Conservation (phyloP, 1,284 basidiomycete species). For the Cutaneotrichosporon curvatum region DNA sequence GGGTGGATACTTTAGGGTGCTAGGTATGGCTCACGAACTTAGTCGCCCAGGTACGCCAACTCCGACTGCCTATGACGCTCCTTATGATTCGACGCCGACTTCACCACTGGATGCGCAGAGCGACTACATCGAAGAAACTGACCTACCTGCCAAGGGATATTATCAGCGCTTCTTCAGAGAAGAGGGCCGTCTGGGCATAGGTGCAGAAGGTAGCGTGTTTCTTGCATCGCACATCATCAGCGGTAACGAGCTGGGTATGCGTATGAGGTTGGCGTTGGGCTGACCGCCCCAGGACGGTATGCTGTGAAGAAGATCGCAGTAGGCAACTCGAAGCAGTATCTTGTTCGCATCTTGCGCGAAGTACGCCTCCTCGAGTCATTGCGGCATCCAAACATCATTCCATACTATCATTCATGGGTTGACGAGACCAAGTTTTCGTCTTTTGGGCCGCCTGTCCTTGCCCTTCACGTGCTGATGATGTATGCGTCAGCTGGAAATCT, state of each 20-base stretch:
- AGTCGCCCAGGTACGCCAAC: conserved; percentile 35
- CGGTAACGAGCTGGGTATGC: conserved; percentile 29
- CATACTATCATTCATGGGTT: conserved; percentile 92
- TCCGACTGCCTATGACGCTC: conserved; percentile 44
- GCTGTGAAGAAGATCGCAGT: conserved; percentile 95
- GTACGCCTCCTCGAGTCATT: conserved; percentile 77
- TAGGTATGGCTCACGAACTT: conserved; percentile 38
- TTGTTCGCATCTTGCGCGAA: conserved; percentile 72
- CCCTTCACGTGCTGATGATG: conserved; percentile 83
- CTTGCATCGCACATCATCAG: conserved; percentile 33
- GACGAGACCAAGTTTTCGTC: conserved; percentile 71
- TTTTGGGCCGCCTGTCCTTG: conserved; percentile 75
- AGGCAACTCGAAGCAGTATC: conserved; percentile 75
- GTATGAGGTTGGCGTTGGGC: neutral
- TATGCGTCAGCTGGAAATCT: conserved; percentile 80
- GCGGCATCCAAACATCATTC: conserved; percentile 84
- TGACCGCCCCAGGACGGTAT: conserved; percentile 50
- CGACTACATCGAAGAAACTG: conserved; percentile 15
- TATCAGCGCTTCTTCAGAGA: conserved; percentile 74
- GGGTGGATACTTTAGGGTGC: conserved; percentile 34
- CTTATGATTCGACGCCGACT: conserved; percentile 2
- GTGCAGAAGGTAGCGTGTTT: conserved; percentile 82
- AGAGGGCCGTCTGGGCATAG: conserved; percentile 78
- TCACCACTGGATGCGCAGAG: conserved; percentile 8
- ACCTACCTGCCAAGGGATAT: conserved; percentile 47